phyloP scores from a whole-genome alignment of 805 yeast species.

The Teunomyces funiuensis region DNA sequence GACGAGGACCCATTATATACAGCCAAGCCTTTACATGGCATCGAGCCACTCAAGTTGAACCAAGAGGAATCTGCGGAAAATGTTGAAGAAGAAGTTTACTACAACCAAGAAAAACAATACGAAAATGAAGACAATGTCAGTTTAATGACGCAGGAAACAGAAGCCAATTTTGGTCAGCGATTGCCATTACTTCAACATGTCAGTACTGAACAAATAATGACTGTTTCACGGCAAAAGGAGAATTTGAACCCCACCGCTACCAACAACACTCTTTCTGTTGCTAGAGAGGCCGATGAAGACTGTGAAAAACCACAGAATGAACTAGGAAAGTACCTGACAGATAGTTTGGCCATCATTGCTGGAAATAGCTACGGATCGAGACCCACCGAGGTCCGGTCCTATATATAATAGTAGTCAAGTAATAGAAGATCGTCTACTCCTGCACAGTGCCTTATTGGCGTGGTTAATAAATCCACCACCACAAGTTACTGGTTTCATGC shows the following conservation, averaged over 20 bases:
- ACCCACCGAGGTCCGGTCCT: constrained; percentile 1
- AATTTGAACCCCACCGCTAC: not conserved
- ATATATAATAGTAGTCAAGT: not conserved
- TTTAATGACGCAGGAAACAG: constrained; percentile 14
- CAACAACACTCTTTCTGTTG: not conserved
- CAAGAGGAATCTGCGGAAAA: not conserved
- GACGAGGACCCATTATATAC: not conserved
- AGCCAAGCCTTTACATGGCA: not conserved
- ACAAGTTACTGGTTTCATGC: not conserved
- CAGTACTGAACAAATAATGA: constrained; percentile 15
- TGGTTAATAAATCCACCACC: not conserved
- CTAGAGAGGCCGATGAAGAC: constrained; percentile 2
- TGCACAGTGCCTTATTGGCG: too few species aligned
- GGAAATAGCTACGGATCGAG: constrained; percentile 1
- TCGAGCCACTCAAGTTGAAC: not conserved
- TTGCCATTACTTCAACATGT: constrained; percentile 26
- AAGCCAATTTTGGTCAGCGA: constrained; percentile 22
- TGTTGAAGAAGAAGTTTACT: not conserved
- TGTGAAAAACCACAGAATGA: constrained; percentile 1
- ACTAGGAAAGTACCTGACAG: constrained; percentile 20
- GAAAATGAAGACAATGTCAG: constrained; percentile 13
- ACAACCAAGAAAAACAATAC: constrained; percentile 4
- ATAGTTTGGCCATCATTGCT: constrained; percentile 23
- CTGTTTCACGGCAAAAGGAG: not conserved
- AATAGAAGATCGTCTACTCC: not conserved